phyloP scores from a whole-genome alignment of 257 asterid species.

The Solanum chiquidenum region DNA sequence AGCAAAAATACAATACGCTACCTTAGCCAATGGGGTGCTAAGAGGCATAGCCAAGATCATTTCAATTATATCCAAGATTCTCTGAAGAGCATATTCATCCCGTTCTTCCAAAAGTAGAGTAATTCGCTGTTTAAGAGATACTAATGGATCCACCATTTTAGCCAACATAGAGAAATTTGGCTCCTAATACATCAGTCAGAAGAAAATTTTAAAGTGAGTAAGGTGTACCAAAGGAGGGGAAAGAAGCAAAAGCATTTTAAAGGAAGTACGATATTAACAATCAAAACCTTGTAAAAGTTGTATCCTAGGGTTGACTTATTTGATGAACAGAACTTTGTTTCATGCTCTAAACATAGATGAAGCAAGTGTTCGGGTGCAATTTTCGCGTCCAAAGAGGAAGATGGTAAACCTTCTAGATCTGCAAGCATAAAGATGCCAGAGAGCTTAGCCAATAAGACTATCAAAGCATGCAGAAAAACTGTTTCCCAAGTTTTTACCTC shows the following conservation, averaged over 20 bases:
- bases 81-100: conserved; percentile 62
- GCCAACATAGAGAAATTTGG: conserved; percentile 59
- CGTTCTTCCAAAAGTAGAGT: conserved; percentile 42
- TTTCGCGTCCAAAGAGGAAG: conserved; percentile 65
- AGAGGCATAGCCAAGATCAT: conserved; percentile 79
- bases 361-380: conserved; percentile 78
- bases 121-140: conserved; percentile 43
- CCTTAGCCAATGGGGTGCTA: conserved; percentile 82
- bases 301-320: conserved; percentile 30
- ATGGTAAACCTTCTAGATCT: conserved; percentile 48
- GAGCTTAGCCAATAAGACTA: neutral
- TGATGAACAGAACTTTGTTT: conserved; percentile 29
- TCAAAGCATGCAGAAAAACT: neutral
- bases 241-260: neutral
- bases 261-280: neutral
- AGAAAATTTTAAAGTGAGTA: neutral
- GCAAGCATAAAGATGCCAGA: conserved; percentile 6
- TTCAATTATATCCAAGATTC: conserved; percentile 55
- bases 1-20: neutral
- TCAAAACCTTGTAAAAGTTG: conserved; percentile 71
- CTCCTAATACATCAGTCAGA: conserved; percentile 25
- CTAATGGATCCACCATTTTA: conserved; percentile 71
- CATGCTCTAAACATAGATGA: conserved; percentile 78
- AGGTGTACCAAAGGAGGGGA: neutral
- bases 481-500: conserved; percentile 20